Percentiles rank a stretch among this genome's conserved stretches.
Conservation (phyloP, 345 rosid species). For the Trapa incisa region DNA sequence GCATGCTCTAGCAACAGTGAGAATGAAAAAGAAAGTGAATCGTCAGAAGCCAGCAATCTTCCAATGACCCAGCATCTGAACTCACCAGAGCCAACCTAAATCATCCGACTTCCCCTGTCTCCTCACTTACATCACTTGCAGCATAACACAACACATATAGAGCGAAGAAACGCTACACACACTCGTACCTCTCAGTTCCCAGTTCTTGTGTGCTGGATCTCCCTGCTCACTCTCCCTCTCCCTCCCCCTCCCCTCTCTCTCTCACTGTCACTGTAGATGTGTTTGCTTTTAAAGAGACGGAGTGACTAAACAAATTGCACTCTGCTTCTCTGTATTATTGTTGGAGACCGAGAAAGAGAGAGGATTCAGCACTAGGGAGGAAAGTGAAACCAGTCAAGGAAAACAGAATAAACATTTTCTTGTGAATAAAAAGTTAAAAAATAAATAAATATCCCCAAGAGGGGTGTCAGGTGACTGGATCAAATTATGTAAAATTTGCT, state of each 20-base stretch:
- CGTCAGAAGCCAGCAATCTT: background rate
- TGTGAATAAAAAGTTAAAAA: no score
- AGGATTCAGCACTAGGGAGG: background rate
- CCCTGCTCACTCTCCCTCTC: background rate
- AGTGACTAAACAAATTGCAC: background rate
- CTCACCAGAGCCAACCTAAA: conserved; percentile 1
- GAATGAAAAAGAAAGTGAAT: background rate
- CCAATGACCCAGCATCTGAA: background rate
- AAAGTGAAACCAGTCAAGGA: background rate
- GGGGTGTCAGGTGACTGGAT: no score
- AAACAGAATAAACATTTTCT: no score
- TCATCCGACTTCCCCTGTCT: background rate
- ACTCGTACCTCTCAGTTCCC: background rate
- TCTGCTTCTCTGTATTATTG: background rate
- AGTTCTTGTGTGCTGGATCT: background rate
- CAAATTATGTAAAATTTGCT: no score
- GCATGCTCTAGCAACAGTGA: background rate
- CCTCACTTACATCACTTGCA: background rate
- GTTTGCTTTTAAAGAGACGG: background rate
- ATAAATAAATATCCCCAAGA: no score
- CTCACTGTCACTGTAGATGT: background rate
- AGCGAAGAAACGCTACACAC: background rate
- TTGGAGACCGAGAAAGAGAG: background rate
- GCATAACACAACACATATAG: background rate
- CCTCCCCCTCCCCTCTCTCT: background rate